Base-by-base conservation (phyloP, 805 yeast genomes). In the Candida patagonica region DNA sequence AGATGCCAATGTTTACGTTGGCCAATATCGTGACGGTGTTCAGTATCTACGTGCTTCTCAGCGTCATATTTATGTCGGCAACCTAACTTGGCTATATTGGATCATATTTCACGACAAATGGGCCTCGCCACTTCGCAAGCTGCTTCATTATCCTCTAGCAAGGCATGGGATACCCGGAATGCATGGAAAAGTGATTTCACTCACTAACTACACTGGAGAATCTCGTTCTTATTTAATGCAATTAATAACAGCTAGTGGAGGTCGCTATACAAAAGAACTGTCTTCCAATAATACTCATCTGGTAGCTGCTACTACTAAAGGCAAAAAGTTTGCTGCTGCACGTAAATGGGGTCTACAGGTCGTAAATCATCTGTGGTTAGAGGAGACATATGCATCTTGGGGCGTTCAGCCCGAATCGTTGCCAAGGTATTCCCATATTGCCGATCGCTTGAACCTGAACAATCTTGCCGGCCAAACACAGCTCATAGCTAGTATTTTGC, bases 351-450 rank as follows among this genome's bases (percentile, higher is more conserved):
- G 57, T 6, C 61, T 84, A 17, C 67, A 68, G 23, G 65, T 80
- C 2, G 78, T 84, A 1, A 87, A 82, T 53, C 95, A 86, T 59
- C 54, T 78, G 10, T 89, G 98, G 98, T 60, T 89, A 10, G 97
- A 89, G 53, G 88, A 83, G 40, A 72, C 86, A 30, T 89, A 70
- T 46, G 64, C 71, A 0, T 59, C 68, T 34, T 82, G 92, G 88
- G 62, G 60, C 37, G 48, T 67, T 4, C 68, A 71, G 48, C 74
- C 76, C 27, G 68, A 58, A 3, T 50, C 61, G 0, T 52, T 57
- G 12, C 66, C 73, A 2, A 64, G 73, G 24, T 84, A 74, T 57
- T 55, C 67, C 7, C 62, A 63, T 36, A 61, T 74, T 30, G 73
- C 75, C 1, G 57, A 63, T 29, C 61, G 57, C 20, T 51, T 62